Evolutionary conservation across 2,329 filamentous ascomycete genomes (phyloP), one percentile per base, ranked within the genome.

Genomic region (Dryadomyces sulphureus): DNA sequence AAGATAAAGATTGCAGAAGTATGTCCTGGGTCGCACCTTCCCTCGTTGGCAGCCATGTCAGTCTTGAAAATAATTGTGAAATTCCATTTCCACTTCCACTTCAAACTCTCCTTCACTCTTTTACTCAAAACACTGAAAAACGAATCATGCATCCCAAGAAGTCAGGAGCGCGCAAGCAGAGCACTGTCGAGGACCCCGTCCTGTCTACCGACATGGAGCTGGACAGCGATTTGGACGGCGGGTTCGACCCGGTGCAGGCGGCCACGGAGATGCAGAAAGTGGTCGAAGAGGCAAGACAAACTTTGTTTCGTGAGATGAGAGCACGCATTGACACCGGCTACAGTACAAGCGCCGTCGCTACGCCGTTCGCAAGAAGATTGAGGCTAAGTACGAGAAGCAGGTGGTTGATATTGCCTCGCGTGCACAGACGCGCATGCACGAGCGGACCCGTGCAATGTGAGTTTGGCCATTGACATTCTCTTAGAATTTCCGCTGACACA

Each of bases 301-400:
- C 11, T 30, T 4, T 16, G 19, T 22, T 9, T 20, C 21, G n/a
- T n/a, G n/a, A n/a, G n/a, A n/a, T n/a, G n/a, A n/a, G n/a, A n/a
- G n/a, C n/a, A n/a, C n/a, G n/a, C n/a, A n/a, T n/a, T n/a, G n/a
- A n/a, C n/a, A n/a, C n/a, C n/a, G n/a, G n/a, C n/a, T 36, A 16
- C 38, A 54, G 53, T 48, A 52, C 49, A 54, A 54, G 43, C 50
- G 53, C 32, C 52, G 46, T 24, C 50, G 53, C 1, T 48, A 45
- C 21, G 46, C 35, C 3, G 34, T 39, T 2, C 51, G 53, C 36
- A 49, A 53, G 38, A 46, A 52, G 32, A 56, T 57, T 44, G 50
- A 54, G 46, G 46, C 45, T 7, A 38, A 43, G 27, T 52, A 52
- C 36, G 45, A 52, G 24, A 42, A 45, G 39, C 46, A 42, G 32